A percentile compares a stretch with the other conserved stretches of the same genome.
Evolutionary conservation across 2,329 filamentous ascomycete species (phyloP).

Genomic region (Alternaria rosae): DNA sequence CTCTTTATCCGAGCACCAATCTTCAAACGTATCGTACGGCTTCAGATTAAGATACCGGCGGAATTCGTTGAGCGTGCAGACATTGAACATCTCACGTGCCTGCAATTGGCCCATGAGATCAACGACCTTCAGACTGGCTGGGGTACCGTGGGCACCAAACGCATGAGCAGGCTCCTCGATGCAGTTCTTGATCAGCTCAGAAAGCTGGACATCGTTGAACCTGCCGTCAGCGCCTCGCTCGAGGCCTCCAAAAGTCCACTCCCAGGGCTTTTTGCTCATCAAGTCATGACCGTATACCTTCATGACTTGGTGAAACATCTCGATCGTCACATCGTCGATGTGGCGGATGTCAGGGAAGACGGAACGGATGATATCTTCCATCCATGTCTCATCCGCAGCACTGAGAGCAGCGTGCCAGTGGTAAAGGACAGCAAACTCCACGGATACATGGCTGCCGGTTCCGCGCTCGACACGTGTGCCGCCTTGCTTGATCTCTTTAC

Average conservation of each 20-base stretch:
- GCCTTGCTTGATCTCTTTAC: constrained; percentile 62
- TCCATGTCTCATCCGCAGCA: constrained; percentile 79
- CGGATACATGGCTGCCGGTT: constrained; percentile 81
- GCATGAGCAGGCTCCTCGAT: constrained; percentile 72
- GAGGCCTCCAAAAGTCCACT: constrained; percentile 73
- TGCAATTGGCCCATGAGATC: constrained; percentile 82
- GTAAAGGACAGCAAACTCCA: constrained; percentile 87
- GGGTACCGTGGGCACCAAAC: constrained; percentile 71
- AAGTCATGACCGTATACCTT: constrained; percentile 57
- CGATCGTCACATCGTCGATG: constrained; percentile 40
- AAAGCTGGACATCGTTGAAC: constrained; percentile 78
- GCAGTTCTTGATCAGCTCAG: constrained; percentile 68
- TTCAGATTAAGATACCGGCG: constrained; percentile 81
- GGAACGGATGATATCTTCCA: constrained; percentile 61
- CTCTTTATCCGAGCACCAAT: constrained; percentile 79
- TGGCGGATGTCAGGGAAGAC: constrained; percentile 36
- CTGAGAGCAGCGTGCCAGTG: constrained; percentile 83
- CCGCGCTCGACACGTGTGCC: constrained; percentile 69
- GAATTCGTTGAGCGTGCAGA: constrained; percentile 83
- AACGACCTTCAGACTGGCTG: constrained; percentile 73
- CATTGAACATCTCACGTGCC: constrained; percentile 73
- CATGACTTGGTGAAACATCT: constrained; percentile 51
- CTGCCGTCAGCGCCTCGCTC: constrained; percentile 69
- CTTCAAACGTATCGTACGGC: constrained; percentile 77
- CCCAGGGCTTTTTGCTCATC: constrained; percentile 68